Percentiles rank a stretch among this genome's conserved stretches.
Evolutionary conservation across 768 basidiomycete genomes (phyloP).

Genomic region (Phaeolepiota aurea): DNA sequence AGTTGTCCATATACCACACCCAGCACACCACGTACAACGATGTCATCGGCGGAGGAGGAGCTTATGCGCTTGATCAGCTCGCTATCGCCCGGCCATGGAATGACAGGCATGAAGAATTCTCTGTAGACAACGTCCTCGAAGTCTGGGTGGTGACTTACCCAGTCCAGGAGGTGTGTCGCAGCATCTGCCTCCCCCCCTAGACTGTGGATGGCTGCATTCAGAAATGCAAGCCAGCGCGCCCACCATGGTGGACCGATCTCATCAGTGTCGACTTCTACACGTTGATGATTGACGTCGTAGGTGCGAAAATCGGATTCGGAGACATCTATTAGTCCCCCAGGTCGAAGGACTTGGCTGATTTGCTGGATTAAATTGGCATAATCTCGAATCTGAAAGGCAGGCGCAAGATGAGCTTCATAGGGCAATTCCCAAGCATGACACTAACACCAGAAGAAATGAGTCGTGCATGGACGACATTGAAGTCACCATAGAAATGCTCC

Average conservation of each 20-base stretch:
- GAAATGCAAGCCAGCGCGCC: slow-evolving; percentile 52
- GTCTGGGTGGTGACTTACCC: slow-evolving; percentile 43
- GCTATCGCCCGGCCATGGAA: slow-evolving; percentile 41
- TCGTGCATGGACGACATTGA: slow-evolving; percentile 68
- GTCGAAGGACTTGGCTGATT: slow-evolving; percentile 56
- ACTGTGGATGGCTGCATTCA: slow-evolving; percentile 40
- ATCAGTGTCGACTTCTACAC: slow-evolving; percentile 32
- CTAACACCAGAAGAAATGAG: slow-evolving; percentile 69
- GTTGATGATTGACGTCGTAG: slow-evolving; percentile 43
- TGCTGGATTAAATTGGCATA: slow-evolving; percentile 58
- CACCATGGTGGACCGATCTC: slow-evolving; percentile 46
- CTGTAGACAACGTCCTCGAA: slow-evolving; percentile 53
- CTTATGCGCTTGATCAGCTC: slow-evolving; percentile 28
- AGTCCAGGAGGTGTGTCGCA: slow-evolving; percentile 42
- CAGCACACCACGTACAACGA: slow-evolving; percentile 29
- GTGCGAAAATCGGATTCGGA: slow-evolving; percentile 63
- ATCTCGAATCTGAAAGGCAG: slow-evolving; percentile 50
- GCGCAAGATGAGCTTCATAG: neutral
- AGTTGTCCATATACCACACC: slow-evolving; percentile 1
- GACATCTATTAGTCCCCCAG: slow-evolving; percentile 59
- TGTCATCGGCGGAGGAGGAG: slow-evolving; percentile 46
- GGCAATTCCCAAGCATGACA: slow-evolving; percentile 6
- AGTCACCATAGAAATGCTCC: slow-evolving; percentile 74
- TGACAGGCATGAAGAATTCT: slow-evolving; percentile 57
- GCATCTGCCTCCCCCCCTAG: slow-evolving; percentile 61